phyloP scores from a whole-genome alignment of 768 basidiomycete genomes.

The Omphalotus guepiniiformis region DNA sequence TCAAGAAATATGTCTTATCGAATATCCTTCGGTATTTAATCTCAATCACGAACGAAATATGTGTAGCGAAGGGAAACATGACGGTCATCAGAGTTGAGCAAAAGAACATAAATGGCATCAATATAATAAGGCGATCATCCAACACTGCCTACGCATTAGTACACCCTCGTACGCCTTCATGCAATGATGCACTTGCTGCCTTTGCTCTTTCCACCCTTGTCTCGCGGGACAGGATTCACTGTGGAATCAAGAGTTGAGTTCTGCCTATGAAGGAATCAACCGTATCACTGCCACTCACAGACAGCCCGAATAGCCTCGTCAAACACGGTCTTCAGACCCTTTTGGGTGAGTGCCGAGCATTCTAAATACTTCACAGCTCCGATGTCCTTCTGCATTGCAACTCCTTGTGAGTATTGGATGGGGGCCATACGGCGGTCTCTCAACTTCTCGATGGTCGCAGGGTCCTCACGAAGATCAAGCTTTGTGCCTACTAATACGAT shows the following conservation, averaged over 20 bases:
- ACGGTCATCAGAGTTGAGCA: slow-evolving; percentile 38
- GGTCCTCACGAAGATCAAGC: slow-evolving; percentile 95
- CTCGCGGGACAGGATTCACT: slow-evolving; percentile 76
- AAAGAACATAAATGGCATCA: slow-evolving; percentile 7
- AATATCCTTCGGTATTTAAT: too few species aligned
- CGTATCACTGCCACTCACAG: slow-evolving; percentile 50
- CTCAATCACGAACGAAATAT: not conserved
- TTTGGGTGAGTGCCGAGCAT: slow-evolving; percentile 95
- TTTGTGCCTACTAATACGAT: slow-evolving; percentile 96
- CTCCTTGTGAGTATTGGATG: slow-evolving; percentile 88
- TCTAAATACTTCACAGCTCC: slow-evolving; percentile 95
- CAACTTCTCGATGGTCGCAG: slow-evolving; percentile 86
- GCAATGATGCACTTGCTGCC: slow-evolving; percentile 65
- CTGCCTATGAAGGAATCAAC: not conserved
- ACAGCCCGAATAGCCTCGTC: slow-evolving; percentile 98
- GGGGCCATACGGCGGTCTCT: slow-evolving; percentile 94
- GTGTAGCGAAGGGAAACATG: slow-evolving; percentile 40
- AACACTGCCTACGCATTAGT: too few species aligned
- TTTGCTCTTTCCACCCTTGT: slow-evolving; percentile 47
- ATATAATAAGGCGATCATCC: slow-evolving; percentile 41
- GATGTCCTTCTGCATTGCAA: slow-evolving; percentile 89
- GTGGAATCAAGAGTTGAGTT: too few species aligned
- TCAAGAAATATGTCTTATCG: slow-evolving; percentile 7
- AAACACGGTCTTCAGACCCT: slow-evolving; percentile 98
- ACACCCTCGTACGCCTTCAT: slow-evolving; percentile 34